Conservation (phyloP, 2,329 filamentous ascomycete genomes). For the Orbilia quercus region DNA sequence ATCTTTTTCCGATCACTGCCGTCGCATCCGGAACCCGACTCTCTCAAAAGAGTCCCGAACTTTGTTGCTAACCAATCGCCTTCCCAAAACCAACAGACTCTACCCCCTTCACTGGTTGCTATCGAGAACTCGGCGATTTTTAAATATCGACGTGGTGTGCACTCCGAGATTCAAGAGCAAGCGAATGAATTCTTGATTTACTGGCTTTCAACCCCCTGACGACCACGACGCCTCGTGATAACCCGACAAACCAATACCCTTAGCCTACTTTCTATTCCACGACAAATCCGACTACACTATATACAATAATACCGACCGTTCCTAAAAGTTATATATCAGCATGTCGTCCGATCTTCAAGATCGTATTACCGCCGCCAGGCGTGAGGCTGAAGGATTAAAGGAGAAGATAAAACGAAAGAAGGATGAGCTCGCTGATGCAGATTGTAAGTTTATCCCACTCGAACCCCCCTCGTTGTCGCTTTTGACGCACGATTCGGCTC, state of each 20-base stretch:
- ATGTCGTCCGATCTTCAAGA: slow-evolving; percentile 71
- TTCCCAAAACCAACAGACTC: slow-evolving; percentile 26
- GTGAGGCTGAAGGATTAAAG: slow-evolving; percentile 97
- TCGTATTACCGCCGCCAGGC: slow-evolving; percentile 88
- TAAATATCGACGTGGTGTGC: slow-evolving; percentile 23
- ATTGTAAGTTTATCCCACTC: slow-evolving; percentile 75
- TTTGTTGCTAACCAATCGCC: slow-evolving; percentile 51
- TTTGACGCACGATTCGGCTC: slow-evolving; percentile 10
- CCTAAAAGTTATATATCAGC: slow-evolving; percentile 8
- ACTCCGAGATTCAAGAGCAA: slow-evolving; percentile 24
- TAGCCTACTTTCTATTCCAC: not conserved
- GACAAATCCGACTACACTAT: not conserved
- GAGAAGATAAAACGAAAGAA: slow-evolving; percentile 99
- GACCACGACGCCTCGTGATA: slow-evolving; percentile 30
- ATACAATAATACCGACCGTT: slow-evolving; percentile 11
- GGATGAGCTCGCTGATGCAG: slow-evolving; percentile 98
- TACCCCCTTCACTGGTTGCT: slow-evolving; percentile 8
- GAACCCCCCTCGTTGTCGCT: not conserved
- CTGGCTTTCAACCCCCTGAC: slow-evolving; percentile 20
- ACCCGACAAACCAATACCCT: slow-evolving; percentile 20
- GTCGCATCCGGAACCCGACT: slow-evolving; percentile 53
- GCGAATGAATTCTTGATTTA: slow-evolving; percentile 26
- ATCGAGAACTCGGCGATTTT: slow-evolving; percentile 26
- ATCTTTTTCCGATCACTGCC: slow-evolving; percentile 30
- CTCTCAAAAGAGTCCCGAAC: slow-evolving; percentile 18